Base-by-base conservation (phyloP, 176 grass and related monocot species). In the Phyllostachys edulis region DNA sequence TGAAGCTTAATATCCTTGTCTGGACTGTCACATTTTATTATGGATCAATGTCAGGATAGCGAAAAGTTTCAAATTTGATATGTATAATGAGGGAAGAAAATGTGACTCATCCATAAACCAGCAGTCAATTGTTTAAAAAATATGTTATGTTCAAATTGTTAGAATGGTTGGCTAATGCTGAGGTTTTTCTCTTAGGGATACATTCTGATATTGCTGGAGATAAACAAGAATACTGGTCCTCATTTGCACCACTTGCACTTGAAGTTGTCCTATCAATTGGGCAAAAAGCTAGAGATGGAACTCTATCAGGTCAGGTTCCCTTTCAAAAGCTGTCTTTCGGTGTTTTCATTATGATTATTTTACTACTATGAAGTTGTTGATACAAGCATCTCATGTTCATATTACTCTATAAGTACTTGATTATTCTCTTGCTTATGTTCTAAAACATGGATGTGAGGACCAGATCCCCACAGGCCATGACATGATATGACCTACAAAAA, bases 201-300 rank as follows among this genome's bases (percentile, higher is more conserved):
- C 77, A 89, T 90, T 87, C 91, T 90, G 96, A 98, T 90, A 85
- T 98, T 77, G 91, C 93, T 77, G 96, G 87, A 82, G 87, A 84
- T 71, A 98, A 95, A 72, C 87, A 90, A 85, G 96, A 95, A 63
- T 90, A 87, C 32, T 98, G 96, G 96, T 98, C 85, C 63, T 85
- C 91, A 50, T 75, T 95, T 77, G 89, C 90, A 69, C 84, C 96
- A 36, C 89, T 87, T 85, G 85, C 96, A 65, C 85, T 98, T 79
- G 91, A 98, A 90, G 91, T 87, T 61, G 87, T 94, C 64, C 66
- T 98, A 80, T 95, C 96, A 78, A 59, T 94, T 91, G 96, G 96
- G 54, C 89, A 92, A 83, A 98, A 94, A 70, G 89, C 90, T 68
- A 95, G 83, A 90, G 89, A 94, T 85, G 91, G 79, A 83, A 80